phyloP scores from a whole-genome alignment of 768 basidiomycete species.

The Mycena venus region DNA sequence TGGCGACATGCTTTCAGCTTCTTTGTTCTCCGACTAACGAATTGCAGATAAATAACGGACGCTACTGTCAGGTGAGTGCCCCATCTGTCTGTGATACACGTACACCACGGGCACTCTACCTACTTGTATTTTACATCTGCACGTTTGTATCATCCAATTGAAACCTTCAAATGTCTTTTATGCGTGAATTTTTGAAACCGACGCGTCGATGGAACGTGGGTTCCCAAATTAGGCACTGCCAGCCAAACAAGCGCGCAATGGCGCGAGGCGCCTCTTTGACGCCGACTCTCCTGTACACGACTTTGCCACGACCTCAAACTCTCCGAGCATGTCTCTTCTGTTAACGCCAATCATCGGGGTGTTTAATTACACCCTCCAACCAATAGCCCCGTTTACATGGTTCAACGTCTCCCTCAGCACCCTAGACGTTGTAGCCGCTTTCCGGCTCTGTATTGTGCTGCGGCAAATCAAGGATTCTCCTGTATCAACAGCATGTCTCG shows the following conservation, averaged over 20 bases:
- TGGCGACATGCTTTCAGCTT: background rate
- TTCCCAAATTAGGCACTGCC: background rate
- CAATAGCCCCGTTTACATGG: constrained; percentile 77
- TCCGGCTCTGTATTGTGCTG: constrained; percentile 78
- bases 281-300: background rate
- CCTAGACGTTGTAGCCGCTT: constrained; percentile 75
- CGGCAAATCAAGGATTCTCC: constrained; percentile 74
- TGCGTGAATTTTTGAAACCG: background rate
- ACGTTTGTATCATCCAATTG: background rate
- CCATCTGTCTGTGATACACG: background rate
- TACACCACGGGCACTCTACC: background rate
- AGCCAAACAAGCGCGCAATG: background rate
- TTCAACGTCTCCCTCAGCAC: constrained; percentile 71
- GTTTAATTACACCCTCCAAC: constrained; percentile 67
- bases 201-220: background rate
- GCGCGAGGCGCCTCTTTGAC: constrained; percentile 9
- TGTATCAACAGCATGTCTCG: constrained; percentile 58
- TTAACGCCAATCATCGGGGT: constrained; percentile 60
- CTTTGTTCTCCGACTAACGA: background rate
- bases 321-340: constrained; percentile 47
- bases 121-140: background rate
- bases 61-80: background rate
- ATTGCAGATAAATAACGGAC: background rate
- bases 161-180: background rate
- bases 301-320: too few relatives aligned